A percentile compares a stretch with the other conserved stretches of the same genome.
Evolutionary conservation across 495 filamentous ascomycete species (phyloP).

Genomic region (Geopyxis carbonaria): DNA sequence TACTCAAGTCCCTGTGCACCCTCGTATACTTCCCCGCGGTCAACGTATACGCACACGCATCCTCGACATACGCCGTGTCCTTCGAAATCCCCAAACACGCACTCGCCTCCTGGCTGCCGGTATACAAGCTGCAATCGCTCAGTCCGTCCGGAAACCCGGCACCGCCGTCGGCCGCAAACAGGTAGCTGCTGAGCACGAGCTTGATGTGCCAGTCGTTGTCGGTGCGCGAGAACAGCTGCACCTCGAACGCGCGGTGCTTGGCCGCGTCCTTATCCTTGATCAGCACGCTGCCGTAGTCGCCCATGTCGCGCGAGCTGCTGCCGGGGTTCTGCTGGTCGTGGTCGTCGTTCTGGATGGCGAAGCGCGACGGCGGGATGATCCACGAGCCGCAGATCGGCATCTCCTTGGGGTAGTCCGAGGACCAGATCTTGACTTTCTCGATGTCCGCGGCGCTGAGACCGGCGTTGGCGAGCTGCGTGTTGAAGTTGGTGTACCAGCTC

Average conservation of each 20-base stretch:
- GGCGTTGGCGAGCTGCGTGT: slow-evolving; percentile 11
- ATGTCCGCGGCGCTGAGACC: slow-evolving; percentile 19
- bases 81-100: slow-evolving; percentile 19
- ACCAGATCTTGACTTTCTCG: slow-evolving; percentile 26
- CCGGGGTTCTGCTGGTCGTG: slow-evolving; percentile 26
- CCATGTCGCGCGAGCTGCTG: slow-evolving; percentile 26
- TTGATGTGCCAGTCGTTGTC: slow-evolving; percentile 25
- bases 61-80: slow-evolving; percentile 19
- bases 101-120: slow-evolving; percentile 9
- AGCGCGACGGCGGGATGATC: slow-evolving; percentile 25
- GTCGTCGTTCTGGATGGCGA: slow-evolving; percentile 27
- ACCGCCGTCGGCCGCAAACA: slow-evolving; percentile 19
- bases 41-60: slow-evolving; percentile 20
- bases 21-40: slow-evolving; percentile 21
- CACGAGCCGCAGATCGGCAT: slow-evolving; percentile 24
- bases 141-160: slow-evolving; percentile 24
- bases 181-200: slow-evolving; percentile 22
- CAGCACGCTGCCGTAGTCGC: slow-evolving; percentile 23
- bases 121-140: slow-evolving; percentile 23
- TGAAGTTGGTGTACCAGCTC: slow-evolving; percentile 27
- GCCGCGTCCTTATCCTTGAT: slow-evolving; percentile 25
- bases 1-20: slow-evolving; percentile 22
- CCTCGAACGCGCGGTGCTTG: slow-evolving; percentile 23
- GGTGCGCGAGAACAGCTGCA: slow-evolving; percentile 25
- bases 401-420: slow-evolving; percentile 27